These are phyloP conservation scores for Coemansia sp. DNA, from an alignment of 192 early-diverging fungal species.

Conservation along the genomic window DNA sequence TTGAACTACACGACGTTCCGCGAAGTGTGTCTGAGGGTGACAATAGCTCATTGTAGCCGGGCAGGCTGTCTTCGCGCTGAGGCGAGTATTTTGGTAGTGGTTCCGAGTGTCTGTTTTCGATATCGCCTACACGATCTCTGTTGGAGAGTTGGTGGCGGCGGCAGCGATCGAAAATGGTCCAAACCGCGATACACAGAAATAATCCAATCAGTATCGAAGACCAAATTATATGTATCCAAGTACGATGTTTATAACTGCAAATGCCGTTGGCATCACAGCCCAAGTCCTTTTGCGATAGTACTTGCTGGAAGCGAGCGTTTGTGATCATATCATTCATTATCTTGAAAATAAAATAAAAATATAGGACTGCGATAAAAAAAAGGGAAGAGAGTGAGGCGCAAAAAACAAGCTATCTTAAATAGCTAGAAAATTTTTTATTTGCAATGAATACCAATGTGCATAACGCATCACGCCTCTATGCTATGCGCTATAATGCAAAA, in stretches of 20 bases:
- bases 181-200: constrained; percentile 3
- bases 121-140: neutral
- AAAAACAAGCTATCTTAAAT: neutral
- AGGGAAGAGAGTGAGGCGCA: neutral
- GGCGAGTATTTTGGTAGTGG: constrained; percentile 40
- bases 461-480: neutral
- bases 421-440: neutral
- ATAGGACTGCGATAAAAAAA: neutral
- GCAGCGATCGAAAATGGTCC: constrained; percentile 8
- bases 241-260: constrained; percentile 24
- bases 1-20: neutral
- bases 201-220: constrained; percentile 5
- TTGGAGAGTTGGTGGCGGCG: constrained; percentile 5
- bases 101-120: constrained; percentile 18
- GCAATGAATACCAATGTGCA: neutral
- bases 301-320: neutral
- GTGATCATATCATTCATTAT: neutral
- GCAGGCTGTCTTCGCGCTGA: neutral
- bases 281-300: constrained; percentile 5
- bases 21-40: neutral
- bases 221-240: constrained; percentile 31
- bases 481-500: neutral
- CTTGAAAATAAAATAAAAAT: neutral
- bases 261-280: constrained; percentile 17
- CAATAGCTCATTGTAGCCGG: neutral